Evolutionary conservation across 371 early-diverging fungal genomes (phyloP), one percentile per base, ranked within the genome.

Genomic region (Mucor irregularis): DNA sequence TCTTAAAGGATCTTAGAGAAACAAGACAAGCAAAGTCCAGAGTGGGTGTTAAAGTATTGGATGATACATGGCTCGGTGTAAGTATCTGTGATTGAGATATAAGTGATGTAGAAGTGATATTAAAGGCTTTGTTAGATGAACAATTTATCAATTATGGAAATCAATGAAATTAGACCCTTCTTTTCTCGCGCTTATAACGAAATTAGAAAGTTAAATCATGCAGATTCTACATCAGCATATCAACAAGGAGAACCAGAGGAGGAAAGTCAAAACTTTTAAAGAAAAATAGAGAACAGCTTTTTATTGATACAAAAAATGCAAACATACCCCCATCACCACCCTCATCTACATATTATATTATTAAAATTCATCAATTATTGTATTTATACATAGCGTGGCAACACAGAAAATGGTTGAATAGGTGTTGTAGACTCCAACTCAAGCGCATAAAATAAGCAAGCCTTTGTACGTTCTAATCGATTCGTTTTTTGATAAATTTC

Each of bases 161-260:
- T 95, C 62, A 94, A 94, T 51, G 92, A 93, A 64, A 90, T 95
- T 49, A 80, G 92, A 22, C 94, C 95, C 0, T 85, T 92, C 64
- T 94, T 92, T 69, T 67, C 84, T 13, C 80, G 73, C 24, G 91
- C 91, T 16, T 93, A 91, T 65, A 75, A 88, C 28, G 84, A 88
- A 45, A 73, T 88, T 61, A 72, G 81, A 26, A 80, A 74, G 66
- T 50, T 80, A 42, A 64, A 67, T 46, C 22, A 66, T 38, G 50
- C 54, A 30, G 68, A 60, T 7, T 29, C 37, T 24, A 30, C 34
- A 5, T 2, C 26, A 45, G 31, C n/a, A n/a, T n/a, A n/a, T n/a
- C 11, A 48, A 49, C 37, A 48, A 19, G 29, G 29, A 5, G 21
- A 28, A 28, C n/a, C 38, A 11, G 38, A 38, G 10, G 31, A 30